Evolutionary conservation across 495 filamentous ascomycete genomes (phyloP), one percentile per base, ranked within the genome.

Genomic region (Terfezia boudieri): DNA sequence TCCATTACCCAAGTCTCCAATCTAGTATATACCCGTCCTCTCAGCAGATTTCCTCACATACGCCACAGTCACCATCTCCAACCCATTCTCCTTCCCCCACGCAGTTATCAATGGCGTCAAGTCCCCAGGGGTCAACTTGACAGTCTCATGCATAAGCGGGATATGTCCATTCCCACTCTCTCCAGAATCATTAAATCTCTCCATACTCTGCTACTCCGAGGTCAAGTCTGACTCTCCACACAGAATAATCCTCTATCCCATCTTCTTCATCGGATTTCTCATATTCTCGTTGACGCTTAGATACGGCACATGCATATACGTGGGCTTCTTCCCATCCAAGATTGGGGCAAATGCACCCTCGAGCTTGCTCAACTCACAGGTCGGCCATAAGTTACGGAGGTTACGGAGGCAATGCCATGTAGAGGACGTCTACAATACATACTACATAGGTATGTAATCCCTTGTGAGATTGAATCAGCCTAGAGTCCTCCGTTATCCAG

Each of bases 121-220:
- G 4, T 65, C 70, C 17, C 68, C 65, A 11, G 74, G 73, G 4
- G 73, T 76, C 23, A 61, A 57, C 22, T 63, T 54, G 55, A 75
- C 74, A 23, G 67, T 70, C 69, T 76, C 74, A 57, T 76, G 74
- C 73, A 76, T 76, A 37, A 76, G 65, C 9, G 71, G 67, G 56
- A 76, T 76, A 49, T 75, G 73, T 4, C 73, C 73, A 49, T 70
- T 69, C 8, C 73, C 73, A 9, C 57, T 53, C 8, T 71, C 60
- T 12, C 73, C 73, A 1, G 73, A 71, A 41, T 64, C 58, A 35
- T 60, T 53, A 63, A 76, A 74, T 53, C 57, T 57, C 58, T 65
- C 57, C 64, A 73, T 36, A 63, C 67, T 71, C 64, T 70, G 66
- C 64, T 70, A 65, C 55, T 57, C 32, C 3, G 72, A 68, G 1